These are phyloP conservation scores for Alternaria triticina DNA, from an alignment of 2,329 filamentous ascomycete genomes.

Conservation along the genomic window DNA sequence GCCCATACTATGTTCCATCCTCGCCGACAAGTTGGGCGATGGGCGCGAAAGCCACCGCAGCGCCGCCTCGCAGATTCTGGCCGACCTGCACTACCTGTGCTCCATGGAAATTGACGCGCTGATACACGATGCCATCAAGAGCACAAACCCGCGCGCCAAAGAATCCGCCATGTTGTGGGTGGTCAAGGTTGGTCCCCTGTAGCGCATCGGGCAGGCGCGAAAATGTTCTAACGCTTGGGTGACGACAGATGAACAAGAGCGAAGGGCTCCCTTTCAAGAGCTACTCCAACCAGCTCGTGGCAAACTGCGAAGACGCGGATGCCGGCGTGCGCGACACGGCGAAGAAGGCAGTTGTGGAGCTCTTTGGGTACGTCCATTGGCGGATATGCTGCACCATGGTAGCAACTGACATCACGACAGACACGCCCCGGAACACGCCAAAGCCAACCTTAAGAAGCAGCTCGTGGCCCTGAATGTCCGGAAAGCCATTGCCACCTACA, in stretches of 20 bases:
- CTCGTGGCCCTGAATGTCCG: slow-evolving; percentile 84
- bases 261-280: slow-evolving; percentile 79
- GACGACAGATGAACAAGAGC: slow-evolving; percentile 75
- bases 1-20: slow-evolving; percentile 71
- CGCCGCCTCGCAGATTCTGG: slow-evolving; percentile 75
- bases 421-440: slow-evolving; percentile 79
- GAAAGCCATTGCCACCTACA: slow-evolving; percentile 82
- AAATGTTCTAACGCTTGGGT: slow-evolving; percentile 17
- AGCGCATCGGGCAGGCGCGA: neutral
- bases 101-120: slow-evolving; percentile 78
- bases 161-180: slow-evolving; percentile 87
- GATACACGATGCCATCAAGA: slow-evolving; percentile 76
- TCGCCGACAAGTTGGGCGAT: slow-evolving; percentile 87
- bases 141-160: slow-evolving; percentile 83
- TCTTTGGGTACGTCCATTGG: slow-evolving; percentile 70
- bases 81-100: slow-evolving; percentile 75
- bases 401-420: slow-evolving; percentile 52
- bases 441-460: slow-evolving; percentile 87
- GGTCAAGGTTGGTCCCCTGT: slow-evolving; percentile 63
- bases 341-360: slow-evolving; percentile 81
- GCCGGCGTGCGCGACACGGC: slow-evolving; percentile 84
- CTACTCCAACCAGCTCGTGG: slow-evolving; percentile 84
- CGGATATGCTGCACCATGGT: neutral
- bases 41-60: slow-evolving; percentile 82
- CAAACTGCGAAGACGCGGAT: slow-evolving; percentile 88